phyloP scores from a whole-genome alignment of 2,329 filamentous ascomycete species.

The Hirsutella thompsonii region DNA sequence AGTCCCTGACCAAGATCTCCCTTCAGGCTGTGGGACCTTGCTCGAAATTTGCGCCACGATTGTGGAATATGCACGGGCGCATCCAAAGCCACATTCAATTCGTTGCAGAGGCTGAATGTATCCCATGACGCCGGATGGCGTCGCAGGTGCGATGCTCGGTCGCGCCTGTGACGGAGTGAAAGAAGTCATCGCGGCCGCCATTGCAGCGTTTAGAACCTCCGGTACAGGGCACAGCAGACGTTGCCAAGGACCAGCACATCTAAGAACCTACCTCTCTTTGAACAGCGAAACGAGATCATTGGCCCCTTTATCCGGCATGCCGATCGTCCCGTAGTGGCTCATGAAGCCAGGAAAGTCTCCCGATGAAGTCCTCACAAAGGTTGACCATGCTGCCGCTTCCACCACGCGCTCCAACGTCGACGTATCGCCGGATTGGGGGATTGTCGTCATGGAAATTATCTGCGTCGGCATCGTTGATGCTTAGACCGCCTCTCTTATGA shows the following conservation, averaged over 20 bases:
- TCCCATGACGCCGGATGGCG: slow-evolving; percentile 30
- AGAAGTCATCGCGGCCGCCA: slow-evolving; percentile 33
- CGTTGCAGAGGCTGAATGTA: slow-evolving; percentile 45
- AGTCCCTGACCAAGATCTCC: slow-evolving; percentile 36
- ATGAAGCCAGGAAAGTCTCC: slow-evolving; percentile 32
- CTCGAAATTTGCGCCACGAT: slow-evolving; percentile 36
- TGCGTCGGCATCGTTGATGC: slow-evolving; percentile 53
- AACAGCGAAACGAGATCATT: slow-evolving; percentile 25
- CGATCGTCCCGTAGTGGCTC: slow-evolving; percentile 43
- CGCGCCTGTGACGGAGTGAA: slow-evolving; percentile 32
- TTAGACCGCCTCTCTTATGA: slow-evolving; percentile 46
- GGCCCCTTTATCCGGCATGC: slow-evolving; percentile 19
- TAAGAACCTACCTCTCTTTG: slow-evolving; percentile 38
- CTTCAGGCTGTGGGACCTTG: slow-evolving; percentile 34
- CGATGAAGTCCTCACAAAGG: slow-evolving; percentile 29
- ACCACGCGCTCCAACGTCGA: slow-evolving; percentile 19
- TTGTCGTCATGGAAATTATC: slow-evolving; percentile 53
- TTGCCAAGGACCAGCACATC: slow-evolving; percentile 47
- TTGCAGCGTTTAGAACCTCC: slow-evolving; percentile 34
- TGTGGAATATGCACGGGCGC: slow-evolving; percentile 27
- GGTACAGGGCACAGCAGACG: slow-evolving; percentile 45
- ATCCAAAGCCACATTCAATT: slow-evolving; percentile 35
- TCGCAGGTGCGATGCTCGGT: slow-evolving; percentile 29
- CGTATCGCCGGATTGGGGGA: slow-evolving; percentile 25
- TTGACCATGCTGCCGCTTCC: slow-evolving; percentile 35